Percentiles rank a stretch among this genome's conserved stretches.
These are phyloP conservation scores for Dalechampia spathulata DNA, from an alignment of 441 rosid genomes.

Conservation along the genomic window DNA sequence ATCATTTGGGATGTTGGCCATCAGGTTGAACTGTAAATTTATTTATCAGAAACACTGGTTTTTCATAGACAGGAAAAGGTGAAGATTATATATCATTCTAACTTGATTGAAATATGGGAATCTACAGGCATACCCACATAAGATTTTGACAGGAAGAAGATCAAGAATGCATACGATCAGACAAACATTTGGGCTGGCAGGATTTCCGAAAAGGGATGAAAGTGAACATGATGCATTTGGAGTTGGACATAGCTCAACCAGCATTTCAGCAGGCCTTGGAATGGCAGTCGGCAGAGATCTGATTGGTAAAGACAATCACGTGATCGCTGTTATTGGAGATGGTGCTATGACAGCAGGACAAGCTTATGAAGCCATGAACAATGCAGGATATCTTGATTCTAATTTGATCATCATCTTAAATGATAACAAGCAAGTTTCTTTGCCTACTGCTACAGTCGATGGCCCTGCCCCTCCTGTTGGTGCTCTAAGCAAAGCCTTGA, in stretches of 20 bases:
- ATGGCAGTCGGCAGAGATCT: slow-evolving; percentile 52
- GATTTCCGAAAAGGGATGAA: slow-evolving; percentile 44
- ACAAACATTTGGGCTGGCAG: slow-evolving; percentile 36
- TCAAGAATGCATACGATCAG: slow-evolving; percentile 36
- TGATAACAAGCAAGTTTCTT: slow-evolving; percentile 44
- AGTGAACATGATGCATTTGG: slow-evolving; percentile 45
- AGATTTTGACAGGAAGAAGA: slow-evolving; percentile 43
- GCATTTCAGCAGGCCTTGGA: slow-evolving; percentile 48
- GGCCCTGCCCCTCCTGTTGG: slow-evolving; percentile 52
- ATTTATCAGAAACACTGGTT: not conserved
- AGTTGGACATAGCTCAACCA: slow-evolving; percentile 48
- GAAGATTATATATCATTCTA: not conserved
- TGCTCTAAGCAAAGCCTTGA: slow-evolving; percentile 35
- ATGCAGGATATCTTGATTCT: slow-evolving; percentile 41
- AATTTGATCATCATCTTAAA: slow-evolving; percentile 42
- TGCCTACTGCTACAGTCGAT: slow-evolving; percentile 48
- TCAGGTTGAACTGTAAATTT: slow-evolving; percentile 24
- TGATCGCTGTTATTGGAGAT: slow-evolving; percentile 45
- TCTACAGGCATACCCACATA: slow-evolving; percentile 43
- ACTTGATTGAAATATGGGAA: not conserved
- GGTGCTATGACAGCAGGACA: slow-evolving; percentile 57
- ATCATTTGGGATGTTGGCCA: slow-evolving; percentile 57
- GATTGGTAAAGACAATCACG: slow-evolving; percentile 33
- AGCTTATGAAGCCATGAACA: slow-evolving; percentile 52
- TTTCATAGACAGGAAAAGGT: not conserved